Evolutionary conservation across 108 stramenopile species (phyloP).

Genomic region (Cyclostephanos tholiformis): DNA sequence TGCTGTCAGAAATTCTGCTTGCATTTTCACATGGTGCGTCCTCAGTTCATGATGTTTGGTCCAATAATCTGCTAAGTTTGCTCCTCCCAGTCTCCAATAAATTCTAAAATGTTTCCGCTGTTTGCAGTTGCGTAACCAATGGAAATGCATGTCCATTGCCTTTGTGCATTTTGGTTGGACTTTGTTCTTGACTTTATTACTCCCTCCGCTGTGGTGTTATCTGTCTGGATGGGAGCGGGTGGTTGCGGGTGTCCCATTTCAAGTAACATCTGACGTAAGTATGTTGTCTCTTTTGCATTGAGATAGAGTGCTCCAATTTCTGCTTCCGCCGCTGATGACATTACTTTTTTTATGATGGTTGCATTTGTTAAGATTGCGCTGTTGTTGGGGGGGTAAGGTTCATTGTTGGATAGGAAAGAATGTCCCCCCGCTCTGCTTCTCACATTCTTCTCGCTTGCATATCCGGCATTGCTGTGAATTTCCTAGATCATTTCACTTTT

Average conservation of each 20-base stretch:
- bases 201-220: background rate
- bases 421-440: slow-evolving; percentile 4
- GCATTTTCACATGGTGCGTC: too few species aligned
- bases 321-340: background rate
- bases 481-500: too few species aligned
- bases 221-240: too few species aligned
- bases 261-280: background rate
- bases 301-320: background rate
- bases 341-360: background rate
- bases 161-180: background rate
- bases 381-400: background rate
- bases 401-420: background rate
- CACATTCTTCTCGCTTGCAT: background rate
- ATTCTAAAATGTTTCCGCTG: background rate
- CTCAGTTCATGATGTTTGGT: background rate
- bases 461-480: background rate
- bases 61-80: background rate
- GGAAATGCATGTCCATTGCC: too few species aligned
- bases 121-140: background rate
- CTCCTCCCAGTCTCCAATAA: too few species aligned
- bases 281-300: background rate
- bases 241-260: background rate
- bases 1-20: too few species aligned
- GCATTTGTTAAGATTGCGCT: background rate
- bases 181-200: background rate